Evolutionary conservation across 2,329 filamentous ascomycete genomes (phyloP), one percentile per base, ranked within the genome.

Genomic region (Paecilomyces dactylethromorphus): DNA sequence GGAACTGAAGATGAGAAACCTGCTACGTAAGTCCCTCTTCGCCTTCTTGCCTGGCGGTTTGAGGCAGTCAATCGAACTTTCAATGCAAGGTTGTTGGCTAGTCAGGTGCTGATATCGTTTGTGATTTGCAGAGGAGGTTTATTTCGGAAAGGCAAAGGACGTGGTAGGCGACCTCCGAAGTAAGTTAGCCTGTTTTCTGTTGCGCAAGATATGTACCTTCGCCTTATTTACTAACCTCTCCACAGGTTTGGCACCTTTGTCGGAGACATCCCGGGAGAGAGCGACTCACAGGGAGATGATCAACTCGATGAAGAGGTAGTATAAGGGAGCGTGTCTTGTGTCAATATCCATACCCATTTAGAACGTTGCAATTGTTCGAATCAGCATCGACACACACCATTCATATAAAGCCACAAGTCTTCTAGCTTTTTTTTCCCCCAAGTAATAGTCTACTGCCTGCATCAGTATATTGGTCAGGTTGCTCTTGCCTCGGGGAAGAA

Each of bases 111-210:
- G 55, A 62, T 64, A 58, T 62, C 52, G 21, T 26, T 45, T 54
- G 33, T 51, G 15, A 24, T 53, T 35, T 64, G 56, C 66, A 82
- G 81, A 99, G 81, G 94, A 99, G 78, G 94, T 99, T 55, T 99
- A 99, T 79, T 99, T 99, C 78, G 94, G 94, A 72, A 99, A 99
- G 82, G 93, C 94, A 58, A 97, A 96, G 84, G 94, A 99, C 76
- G 92, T 99, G 2, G 93, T 99, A 3, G 94, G 93, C 58, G 93
- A 99, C 74, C 78, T 99, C 76, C 84, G 94, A 74, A 97, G 92
- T 82, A 78, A 75, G 79, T 70, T n/a, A 59, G 4, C 21, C 45
- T 21, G n/a, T n/a, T 45, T n/a, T 18, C 39, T 18, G 18, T 18
- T 11, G 39, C 21, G 21, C 21, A 52, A 24, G 22, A 10, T 22